A percentile compares a stretch with the other conserved stretches of the same genome.
These are phyloP conservation scores for Claviceps pusilla DNA, from an alignment of 2,329 filamentous ascomycete species.

Conservation along the genomic window DNA sequence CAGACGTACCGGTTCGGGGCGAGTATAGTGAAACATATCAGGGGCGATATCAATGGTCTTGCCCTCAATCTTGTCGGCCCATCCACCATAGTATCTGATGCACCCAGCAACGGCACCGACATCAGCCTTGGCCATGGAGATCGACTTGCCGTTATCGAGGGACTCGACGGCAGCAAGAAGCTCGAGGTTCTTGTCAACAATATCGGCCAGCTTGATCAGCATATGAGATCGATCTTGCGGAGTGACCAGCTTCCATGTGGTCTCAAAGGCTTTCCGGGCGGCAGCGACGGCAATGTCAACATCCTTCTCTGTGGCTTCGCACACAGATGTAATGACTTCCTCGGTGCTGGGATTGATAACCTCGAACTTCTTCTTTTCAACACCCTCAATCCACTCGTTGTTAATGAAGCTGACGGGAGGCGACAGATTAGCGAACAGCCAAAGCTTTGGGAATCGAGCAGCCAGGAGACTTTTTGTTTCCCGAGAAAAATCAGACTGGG, in stretches of 20 bases:
- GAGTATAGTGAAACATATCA: constrained; percentile 71
- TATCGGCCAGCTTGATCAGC: constrained; percentile 62
- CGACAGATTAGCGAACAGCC: background rate
- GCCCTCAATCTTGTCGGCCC: constrained; percentile 83
- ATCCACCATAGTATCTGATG: constrained; percentile 64
- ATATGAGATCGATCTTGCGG: constrained; percentile 56
- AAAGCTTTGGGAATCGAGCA: no score
- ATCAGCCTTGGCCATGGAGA: constrained; percentile 62
- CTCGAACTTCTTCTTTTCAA: constrained; percentile 82
- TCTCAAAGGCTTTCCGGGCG: constrained; percentile 74
- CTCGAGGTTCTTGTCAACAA: constrained; percentile 65
- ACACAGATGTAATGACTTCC: constrained; percentile 67
- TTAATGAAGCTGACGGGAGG: constrained; percentile 58
- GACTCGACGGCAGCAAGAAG: constrained; percentile 70
- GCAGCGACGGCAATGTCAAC: constrained; percentile 66
- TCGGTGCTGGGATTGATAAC: constrained; percentile 80
- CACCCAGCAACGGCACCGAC: constrained; percentile 51
- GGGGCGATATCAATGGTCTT: constrained; percentile 69
- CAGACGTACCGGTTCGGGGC: constrained; percentile 49
- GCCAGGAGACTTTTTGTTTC: background rate
- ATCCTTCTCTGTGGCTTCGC: constrained; percentile 81
- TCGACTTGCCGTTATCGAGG: constrained; percentile 76
- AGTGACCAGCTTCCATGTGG: constrained; percentile 50
- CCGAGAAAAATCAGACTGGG: background rate
- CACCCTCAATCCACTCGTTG: constrained; percentile 68